Evolutionary conservation across 805 yeast species (phyloP), one percentile per base, ranked within the genome.

Genomic region (Metschnikowia anglica): DNA sequence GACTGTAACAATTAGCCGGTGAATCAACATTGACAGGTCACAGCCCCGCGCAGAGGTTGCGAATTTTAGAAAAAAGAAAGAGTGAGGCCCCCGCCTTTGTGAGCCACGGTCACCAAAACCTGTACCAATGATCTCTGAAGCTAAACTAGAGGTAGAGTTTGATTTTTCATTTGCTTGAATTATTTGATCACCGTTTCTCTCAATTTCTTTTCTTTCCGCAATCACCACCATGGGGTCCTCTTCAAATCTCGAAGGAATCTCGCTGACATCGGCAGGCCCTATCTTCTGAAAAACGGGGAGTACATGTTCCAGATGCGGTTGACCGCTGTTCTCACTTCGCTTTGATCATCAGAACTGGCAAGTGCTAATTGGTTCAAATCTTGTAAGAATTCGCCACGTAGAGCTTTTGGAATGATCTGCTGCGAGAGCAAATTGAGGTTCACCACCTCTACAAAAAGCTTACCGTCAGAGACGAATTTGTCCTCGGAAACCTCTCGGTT

Each of bases 281-380:
- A 43, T 24, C 27, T 25, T 25, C 56, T 46, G 49, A 66, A 65
- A 35, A 60, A 67, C 9, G 55, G 61, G 5, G 77, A 75, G 57
- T 84, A 85, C 46, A 73, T 75, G 53, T 80, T 79, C 74, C 86
- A 80, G 6, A 85, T 71, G 54, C 88, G 74, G 26, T 68, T 66
- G 6, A 85, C 62, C 0, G 81, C 73, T 32, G 66, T 63, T 28
- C 75, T 53, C 46, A 77, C 80, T 5, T 34, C 38, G 15, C 19
- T 39, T n/a, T 63, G 56, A 44, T 74, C 70, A 37, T 74, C 74
- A 17, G 50, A 38, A 44, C 44, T 49, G n/a, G 47, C 44, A 24
- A 51, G 29, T 10, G 53, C 47, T 15, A 86, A 58, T 44, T 81
- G 88, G 44, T 76, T 77, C 38, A 84, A 61, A 59, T 87, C 95